phyloP scores from a whole-genome alignment of 495 filamentous ascomycete genomes.

The Tuber borchii region DNA sequence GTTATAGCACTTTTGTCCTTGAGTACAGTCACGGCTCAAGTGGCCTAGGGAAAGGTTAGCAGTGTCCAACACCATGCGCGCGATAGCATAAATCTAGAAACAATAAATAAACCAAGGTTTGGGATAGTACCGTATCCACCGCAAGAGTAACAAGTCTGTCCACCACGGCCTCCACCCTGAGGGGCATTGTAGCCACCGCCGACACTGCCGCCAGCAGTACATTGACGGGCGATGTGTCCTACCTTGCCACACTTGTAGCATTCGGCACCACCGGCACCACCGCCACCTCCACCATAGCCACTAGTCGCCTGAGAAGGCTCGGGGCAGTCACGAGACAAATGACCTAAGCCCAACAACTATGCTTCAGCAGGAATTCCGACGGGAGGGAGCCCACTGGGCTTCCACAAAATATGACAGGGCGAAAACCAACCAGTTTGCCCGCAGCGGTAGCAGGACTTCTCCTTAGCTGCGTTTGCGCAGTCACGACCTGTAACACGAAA shows the following conservation, averaged over 20 bases:
- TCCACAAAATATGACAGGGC: background rate
- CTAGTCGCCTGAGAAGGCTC: slow-evolving; percentile 46
- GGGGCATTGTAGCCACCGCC: slow-evolving; percentile 42
- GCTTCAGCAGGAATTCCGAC: slow-evolving; percentile 17
- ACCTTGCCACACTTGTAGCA: slow-evolving; percentile 99
- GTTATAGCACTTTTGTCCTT: slow-evolving; percentile 99
- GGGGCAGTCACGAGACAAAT: slow-evolving; percentile 89
- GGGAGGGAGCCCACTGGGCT: slow-evolving; percentile 15
- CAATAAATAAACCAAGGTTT: background rate
- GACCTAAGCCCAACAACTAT: slow-evolving; percentile 49
- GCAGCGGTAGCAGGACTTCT: slow-evolving; percentile 96
- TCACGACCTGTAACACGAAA: slow-evolving; percentile 61
- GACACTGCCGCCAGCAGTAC: slow-evolving; percentile 50
- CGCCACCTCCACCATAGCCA: slow-evolving; percentile 43
- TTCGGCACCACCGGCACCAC: slow-evolving; percentile 55
- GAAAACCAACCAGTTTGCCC: slow-evolving; percentile 49
- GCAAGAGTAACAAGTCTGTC: slow-evolving; percentile 92
- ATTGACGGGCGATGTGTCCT: slow-evolving; percentile 96
- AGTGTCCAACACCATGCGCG: background rate
- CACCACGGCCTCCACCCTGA: slow-evolving; percentile 49
- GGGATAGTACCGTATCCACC: slow-evolving; percentile 63
- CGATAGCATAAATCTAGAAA: background rate
- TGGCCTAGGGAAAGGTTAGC: slow-evolving; percentile 51
- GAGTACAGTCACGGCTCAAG: slow-evolving; percentile 95
- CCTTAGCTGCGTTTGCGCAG: slow-evolving; percentile 80